A percentile compares a stretch with the other conserved stretches of the same genome.
Evolutionary conservation across 2,329 filamentous ascomycete species (phyloP).

Genomic region (Ophiosphaerella narmari): DNA sequence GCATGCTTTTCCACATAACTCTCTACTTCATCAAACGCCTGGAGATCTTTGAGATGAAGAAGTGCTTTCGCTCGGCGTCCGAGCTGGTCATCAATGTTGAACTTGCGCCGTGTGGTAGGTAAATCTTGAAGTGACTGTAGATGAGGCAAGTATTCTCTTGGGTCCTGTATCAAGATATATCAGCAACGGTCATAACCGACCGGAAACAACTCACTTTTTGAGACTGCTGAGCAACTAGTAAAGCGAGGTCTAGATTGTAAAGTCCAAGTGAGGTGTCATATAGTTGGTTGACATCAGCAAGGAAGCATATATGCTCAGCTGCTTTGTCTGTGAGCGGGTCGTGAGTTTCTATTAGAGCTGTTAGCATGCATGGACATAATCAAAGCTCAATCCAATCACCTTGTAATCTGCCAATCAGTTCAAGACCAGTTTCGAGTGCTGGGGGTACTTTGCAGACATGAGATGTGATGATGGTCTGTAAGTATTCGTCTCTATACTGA

Average conservation of each 20-base stretch:
- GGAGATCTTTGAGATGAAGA: conserved; percentile 71
- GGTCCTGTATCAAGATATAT: conserved; percentile 59
- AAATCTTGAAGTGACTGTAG: conserved; percentile 83
- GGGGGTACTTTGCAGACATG: conserved; percentile 93
- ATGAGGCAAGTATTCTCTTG: conserved; percentile 92
- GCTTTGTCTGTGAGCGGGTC: conserved; percentile 75
- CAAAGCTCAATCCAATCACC: conserved; percentile 34
- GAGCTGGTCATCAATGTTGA: conserved; percentile 88
- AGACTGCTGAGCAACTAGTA: conserved; percentile 92
- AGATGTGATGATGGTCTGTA: conserved; percentile 93
- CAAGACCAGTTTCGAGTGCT: conserved; percentile 82
- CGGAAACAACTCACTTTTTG: conserved; percentile 65
- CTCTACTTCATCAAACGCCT: conserved; percentile 76
- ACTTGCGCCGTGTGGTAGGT: conserved; percentile 70
- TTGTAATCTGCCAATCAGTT: conserved; percentile 74
- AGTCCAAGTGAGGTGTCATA: conserved; percentile 90
- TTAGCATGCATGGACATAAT: conserved; percentile 5
- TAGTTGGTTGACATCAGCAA: conserved; percentile 88
- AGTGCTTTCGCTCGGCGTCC: conserved; percentile 78
- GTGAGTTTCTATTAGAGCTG: conserved; percentile 44
- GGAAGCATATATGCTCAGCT: conserved; percentile 95
- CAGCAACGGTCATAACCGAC: neutral
- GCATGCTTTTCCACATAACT: conserved; percentile 77
- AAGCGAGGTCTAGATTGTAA: conserved; percentile 86
- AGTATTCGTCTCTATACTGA: conserved; percentile 60